Percentiles rank a stretch among this genome's conserved stretches.
These are phyloP conservation scores for Penicillium sclerotigenum DNA, from an alignment of 2,329 filamentous ascomycete species.

Conservation along the genomic window DNA sequence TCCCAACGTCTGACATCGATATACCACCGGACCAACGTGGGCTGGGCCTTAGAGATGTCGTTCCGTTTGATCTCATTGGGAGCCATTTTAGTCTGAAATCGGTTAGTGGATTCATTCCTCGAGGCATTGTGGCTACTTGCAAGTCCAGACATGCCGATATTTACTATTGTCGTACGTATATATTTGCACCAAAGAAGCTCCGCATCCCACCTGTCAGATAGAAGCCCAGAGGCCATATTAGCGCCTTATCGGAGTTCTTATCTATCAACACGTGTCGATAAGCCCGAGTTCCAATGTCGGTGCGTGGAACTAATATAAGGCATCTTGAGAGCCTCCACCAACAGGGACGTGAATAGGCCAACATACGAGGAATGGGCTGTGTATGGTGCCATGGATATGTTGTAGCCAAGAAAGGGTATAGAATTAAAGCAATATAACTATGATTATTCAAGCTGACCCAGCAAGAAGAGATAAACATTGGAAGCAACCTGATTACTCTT, in stretches of 20 bases:
- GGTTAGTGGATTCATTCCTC: neutral
- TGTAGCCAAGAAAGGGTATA: neutral
- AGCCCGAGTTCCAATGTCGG: too few species aligned
- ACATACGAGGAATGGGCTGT: neutral
- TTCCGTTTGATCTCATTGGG: conserved; percentile 13
- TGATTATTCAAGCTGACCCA: neutral
- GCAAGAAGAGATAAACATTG: neutral
- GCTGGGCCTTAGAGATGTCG: conserved; percentile 9
- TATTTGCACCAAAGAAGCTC: neutral
- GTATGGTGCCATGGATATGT: neutral
- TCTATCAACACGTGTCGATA: conserved; percentile 1
- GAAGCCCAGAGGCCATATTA: neutral
- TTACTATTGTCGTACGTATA: neutral
- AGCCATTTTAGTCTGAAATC: conserved; percentile 10
- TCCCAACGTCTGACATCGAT: conserved; percentile 42
- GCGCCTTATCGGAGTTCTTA: neutral
- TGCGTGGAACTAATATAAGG: neutral
- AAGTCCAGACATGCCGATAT: neutral
- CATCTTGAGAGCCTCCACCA: neutral
- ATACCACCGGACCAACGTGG: conserved; percentile 42
- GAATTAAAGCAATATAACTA: neutral
- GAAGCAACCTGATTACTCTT: neutral
- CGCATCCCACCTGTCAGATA: neutral
- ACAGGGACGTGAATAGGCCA: neutral
- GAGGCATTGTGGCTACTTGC: neutral